These are phyloP conservation scores for Mycena citricolor DNA, from an alignment of 1,284 basidiomycete species.

Conservation along the genomic window DNA sequence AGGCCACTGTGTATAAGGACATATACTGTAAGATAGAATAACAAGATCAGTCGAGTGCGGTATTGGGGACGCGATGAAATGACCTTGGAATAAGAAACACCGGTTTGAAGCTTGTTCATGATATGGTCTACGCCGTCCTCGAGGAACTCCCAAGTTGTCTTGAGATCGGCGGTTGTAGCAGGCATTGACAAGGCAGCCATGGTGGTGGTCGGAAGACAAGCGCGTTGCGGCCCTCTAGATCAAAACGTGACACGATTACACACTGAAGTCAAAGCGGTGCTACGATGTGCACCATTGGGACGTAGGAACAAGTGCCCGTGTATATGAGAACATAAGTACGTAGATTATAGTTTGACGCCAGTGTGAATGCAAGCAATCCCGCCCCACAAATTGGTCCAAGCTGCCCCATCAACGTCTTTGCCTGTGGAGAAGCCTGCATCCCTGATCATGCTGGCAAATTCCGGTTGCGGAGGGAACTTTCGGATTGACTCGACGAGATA, in stretches of 20 bases:
- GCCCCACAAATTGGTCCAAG: conserved; percentile 85
- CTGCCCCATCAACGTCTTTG: conserved; percentile 79
- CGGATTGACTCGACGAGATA: conserved; percentile 98
- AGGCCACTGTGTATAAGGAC: conserved; percentile 88
- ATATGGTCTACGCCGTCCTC: conserved; percentile 90
- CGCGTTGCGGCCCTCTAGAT: conserved; percentile 3
- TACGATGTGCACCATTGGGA: too few species aligned
- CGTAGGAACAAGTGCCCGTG: too few species aligned
- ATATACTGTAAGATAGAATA: conserved; percentile 59
- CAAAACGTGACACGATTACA: conserved; percentile 1
- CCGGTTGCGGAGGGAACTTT: conserved; percentile 86
- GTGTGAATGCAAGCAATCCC: conserved; percentile 86
- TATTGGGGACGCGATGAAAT: not conserved
- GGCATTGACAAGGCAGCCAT: conserved; percentile 28
- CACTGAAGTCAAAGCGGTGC: not conserved
- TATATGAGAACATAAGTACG: too few species aligned
- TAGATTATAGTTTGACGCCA: conserved; percentile 79
- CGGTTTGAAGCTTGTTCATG: conserved; percentile 86
- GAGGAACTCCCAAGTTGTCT: conserved; percentile 87
- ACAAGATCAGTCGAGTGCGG: too few species aligned
- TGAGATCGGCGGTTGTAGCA: conserved; percentile 54
- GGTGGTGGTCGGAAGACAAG: conserved; percentile 11
- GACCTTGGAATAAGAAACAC: conserved; percentile 81
- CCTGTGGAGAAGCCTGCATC: conserved; percentile 85
- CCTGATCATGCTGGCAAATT: conserved; percentile 89